Base-by-base conservation (phyloP, 2,329 filamentous ascomycete genomes). In the Microdochium trichocladiopsis region DNA sequence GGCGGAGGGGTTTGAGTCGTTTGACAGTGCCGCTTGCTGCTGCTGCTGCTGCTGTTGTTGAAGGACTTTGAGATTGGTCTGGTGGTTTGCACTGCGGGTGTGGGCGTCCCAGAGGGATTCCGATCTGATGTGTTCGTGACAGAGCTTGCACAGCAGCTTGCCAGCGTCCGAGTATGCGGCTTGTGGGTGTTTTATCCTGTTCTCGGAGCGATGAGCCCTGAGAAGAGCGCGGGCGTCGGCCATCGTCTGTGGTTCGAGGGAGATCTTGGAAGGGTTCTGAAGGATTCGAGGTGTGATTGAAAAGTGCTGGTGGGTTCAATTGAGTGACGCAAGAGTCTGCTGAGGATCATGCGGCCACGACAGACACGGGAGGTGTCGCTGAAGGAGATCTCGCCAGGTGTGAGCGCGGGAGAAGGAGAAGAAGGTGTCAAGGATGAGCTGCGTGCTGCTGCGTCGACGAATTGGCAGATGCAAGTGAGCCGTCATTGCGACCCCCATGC, bases 161-260 rank as follows among this genome's bases (percentile, higher is more conserved):
- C 86, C 86, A 14, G 81, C 75, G 56, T 83, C 78, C 4, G 84
- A 83, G 70, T 90, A 90, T 51, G 77, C 73, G 43, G 86, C 84
- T 60, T 86, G 75, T 3, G 86, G 82, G 60, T 90, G 85, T 50
- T 84, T 78, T 61, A 92, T 84, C 57, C 87, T 82, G 53, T 90
- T 84, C 56, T 86, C 80, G 52, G 84, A 83, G 58, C 89, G 84
- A 69, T 93, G 87, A 63, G 85, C 86, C 60, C 88, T 87, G 53
- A 95, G 79, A 49, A 95, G 80, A 33, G 88, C 82, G 61, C 90
- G 86, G 24, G 90, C 86, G 68, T 95, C 89, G 59, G 88, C 78
- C 88, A 94, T 93, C 31, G 18, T 22, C 28, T 50, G 53, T 21
- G 41, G n/a, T 45, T 3, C n/a, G 16, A 4, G 41, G n/a, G 18